These are phyloP conservation scores for Globisporangium acanthophoron DNA, from an alignment of 352 stramenopile species.

Conservation along the genomic window DNA sequence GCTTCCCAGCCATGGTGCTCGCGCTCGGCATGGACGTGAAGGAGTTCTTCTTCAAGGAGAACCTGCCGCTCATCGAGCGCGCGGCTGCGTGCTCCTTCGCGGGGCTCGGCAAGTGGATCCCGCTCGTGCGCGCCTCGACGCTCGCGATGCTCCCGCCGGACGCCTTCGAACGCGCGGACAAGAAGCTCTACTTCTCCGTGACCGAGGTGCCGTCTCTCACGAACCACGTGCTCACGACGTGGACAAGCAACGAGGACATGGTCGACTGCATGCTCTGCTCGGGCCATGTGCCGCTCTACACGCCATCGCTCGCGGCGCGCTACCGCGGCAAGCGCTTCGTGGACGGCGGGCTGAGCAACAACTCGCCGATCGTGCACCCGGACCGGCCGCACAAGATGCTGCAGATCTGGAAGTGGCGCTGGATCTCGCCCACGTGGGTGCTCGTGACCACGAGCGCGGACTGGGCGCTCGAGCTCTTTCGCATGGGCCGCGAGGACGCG, in stretches of 20 bases:
- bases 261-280: constrained; percentile 78
- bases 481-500: constrained; percentile 75
- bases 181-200: constrained; percentile 75
- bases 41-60: constrained; percentile 83
- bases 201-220: constrained; percentile 57
- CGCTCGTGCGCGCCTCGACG: constrained; percentile 63
- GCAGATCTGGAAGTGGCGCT: constrained; percentile 82
- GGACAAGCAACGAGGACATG: constrained; percentile 77
- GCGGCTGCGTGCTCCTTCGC: constrained; percentile 49
- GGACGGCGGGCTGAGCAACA: constrained; percentile 71
- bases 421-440: constrained; percentile 69
- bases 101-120: constrained; percentile 73
- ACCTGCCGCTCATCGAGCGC: constrained; percentile 65
- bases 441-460: constrained; percentile 71
- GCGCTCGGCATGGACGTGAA: constrained; percentile 63
- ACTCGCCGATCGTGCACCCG: constrained; percentile 50
- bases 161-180: constrained; percentile 52
- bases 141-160: constrained; percentile 54
- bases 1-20: constrained; percentile 64
- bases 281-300: constrained; percentile 69
- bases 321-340: constrained; percentile 74
- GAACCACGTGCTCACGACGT: constrained; percentile 72
- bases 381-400: constrained; percentile 66
- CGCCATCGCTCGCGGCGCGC: constrained; percentile 44
- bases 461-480: constrained; percentile 69